A percentile compares a stretch with the other conserved stretches of the same genome.
phyloP scores from a whole-genome alignment of 169 alveolate genomes.

The Plasmodium vinckei region DNA sequence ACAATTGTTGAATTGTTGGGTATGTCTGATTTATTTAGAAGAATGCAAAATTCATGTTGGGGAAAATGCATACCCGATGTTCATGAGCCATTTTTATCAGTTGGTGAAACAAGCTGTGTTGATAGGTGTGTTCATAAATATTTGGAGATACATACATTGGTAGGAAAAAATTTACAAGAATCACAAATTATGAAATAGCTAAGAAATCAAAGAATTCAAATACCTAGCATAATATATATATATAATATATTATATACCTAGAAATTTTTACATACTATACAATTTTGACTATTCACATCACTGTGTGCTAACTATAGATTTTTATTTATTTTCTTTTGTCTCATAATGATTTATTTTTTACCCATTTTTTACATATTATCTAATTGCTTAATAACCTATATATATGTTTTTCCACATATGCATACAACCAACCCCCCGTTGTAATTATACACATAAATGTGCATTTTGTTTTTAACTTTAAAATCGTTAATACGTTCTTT shows the following conservation, averaged over 20 bases:
- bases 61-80: slow-evolving; percentile 84
- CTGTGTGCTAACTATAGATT: not conserved
- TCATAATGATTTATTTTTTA: not conserved
- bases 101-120: slow-evolving; percentile 87
- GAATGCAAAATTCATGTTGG: slow-evolving; percentile 88
- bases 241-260: not conserved
- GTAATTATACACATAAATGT: too few species aligned
- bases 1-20: slow-evolving; percentile 87
- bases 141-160: slow-evolving; percentile 68
- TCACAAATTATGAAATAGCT: slow-evolving; percentile 35
- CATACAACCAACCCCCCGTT: too few species aligned
- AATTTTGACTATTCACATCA: not conserved
- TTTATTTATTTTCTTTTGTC: slow-evolving; percentile 2
- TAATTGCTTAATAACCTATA: too few species aligned
- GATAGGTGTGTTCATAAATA: slow-evolving; percentile 88
- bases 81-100: slow-evolving; percentile 79
- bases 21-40: slow-evolving; percentile 86
- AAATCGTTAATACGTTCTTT: too few species aligned
- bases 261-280: not conserved
- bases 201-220: not conserved
- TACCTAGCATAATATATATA: not conserved
- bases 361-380: too few species aligned
- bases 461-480: too few species aligned
- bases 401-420: too few species aligned
- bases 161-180: slow-evolving; percentile 71